Evolutionary conservation across 2,329 filamentous ascomycete genomes (phyloP).

Genomic region (Diplodia sapinea): DNA sequence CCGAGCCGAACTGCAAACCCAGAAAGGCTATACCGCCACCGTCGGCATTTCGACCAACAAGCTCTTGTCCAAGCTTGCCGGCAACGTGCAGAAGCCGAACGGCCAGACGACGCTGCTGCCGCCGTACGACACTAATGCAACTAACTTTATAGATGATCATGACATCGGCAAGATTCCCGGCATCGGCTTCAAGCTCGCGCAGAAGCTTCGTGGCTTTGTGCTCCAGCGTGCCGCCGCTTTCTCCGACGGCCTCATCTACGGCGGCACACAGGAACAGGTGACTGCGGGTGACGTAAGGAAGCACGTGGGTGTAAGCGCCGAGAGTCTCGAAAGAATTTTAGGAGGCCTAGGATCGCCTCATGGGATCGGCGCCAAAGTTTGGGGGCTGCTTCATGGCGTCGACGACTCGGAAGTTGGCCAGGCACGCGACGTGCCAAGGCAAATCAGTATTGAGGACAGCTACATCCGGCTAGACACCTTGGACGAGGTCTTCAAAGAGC

Average conservation of each 20-base stretch:
- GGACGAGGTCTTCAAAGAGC: conserved; percentile 68
- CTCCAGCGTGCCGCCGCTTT: conserved; percentile 54
- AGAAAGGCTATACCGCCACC: conserved; percentile 84
- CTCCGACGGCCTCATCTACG: conserved; percentile 55
- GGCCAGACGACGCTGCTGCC: conserved; percentile 84
- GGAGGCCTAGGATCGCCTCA: conserved; percentile 71
- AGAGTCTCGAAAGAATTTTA: conserved; percentile 71
- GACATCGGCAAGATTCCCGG: conserved; percentile 83
- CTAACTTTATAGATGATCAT: conserved; percentile 74
- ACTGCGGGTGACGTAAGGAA: conserved; percentile 62
- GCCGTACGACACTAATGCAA: conserved; percentile 65
- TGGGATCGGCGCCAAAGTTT: conserved; percentile 74
- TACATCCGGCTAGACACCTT: conserved; percentile 74
- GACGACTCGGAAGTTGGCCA: conserved; percentile 76
- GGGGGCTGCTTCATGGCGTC: conserved; percentile 79
- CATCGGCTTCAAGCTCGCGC: conserved; percentile 79
- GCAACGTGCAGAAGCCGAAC: conserved; percentile 82
- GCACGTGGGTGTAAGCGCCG: conserved; percentile 67
- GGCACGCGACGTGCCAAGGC: conserved; percentile 74
- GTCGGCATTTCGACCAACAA: conserved; percentile 90
- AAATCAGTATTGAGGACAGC: conserved; percentile 95
- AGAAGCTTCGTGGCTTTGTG: conserved; percentile 68
- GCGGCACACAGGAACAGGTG: conserved; percentile 49
- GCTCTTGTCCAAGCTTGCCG: conserved; percentile 81
- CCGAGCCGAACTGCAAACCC: conserved; percentile 71